Base-by-base conservation (phyloP, 345 rosid genomes). In the Populus euphratica region DNA sequence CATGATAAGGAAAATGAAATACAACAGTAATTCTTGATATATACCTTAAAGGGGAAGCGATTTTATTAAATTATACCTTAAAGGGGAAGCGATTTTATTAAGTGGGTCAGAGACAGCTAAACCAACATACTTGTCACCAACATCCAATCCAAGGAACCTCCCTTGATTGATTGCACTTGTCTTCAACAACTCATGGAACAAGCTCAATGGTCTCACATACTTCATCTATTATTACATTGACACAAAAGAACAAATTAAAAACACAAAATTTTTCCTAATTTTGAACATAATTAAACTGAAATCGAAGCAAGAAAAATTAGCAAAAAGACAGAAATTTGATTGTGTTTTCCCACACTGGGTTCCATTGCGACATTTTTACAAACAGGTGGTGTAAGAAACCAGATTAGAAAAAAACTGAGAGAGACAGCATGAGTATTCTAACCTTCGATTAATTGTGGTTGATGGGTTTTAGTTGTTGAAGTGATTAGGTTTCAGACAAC, bases 121-220 rank as follows among this genome's bases (percentile, higher is more conserved):
- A 0, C 99, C 99, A 27, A 96, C 93, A 77, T 91, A 93, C 82
- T 91, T 92, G 75, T 91, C 94, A 6, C 97, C 97, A 8, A 96
- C 93, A 83, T 93, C 98, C 88, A 96, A 87, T 27, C 96, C 96
- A 11, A 91, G 96, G 52, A 86, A 84, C 76, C 94, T 83, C 33
- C 86, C 87, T 63, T 76, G 68, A 72, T 78, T 74, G 70, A 63
- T 47, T 31, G 74, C 79, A 72, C 82, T 81, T 33, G 83, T 49
- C 88, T 85, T 86, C 72, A 83, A 21, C 78, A 91, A 77, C 25
- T 88, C 88, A 20, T 76, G 85, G 80, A 91, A 82, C 82, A 92
- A 80, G 27, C 78, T 81, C 78, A 85, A 47, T 33, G 98, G 93
- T 78, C 85, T 90, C 82, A 88, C 83, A 73, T 86, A 91, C 88